A percentile compares a stretch with the other conserved stretches of the same genome.
Evolutionary conservation across 2,329 filamentous ascomycete genomes (phyloP).

Genomic region (Lojkania enalia): DNA sequence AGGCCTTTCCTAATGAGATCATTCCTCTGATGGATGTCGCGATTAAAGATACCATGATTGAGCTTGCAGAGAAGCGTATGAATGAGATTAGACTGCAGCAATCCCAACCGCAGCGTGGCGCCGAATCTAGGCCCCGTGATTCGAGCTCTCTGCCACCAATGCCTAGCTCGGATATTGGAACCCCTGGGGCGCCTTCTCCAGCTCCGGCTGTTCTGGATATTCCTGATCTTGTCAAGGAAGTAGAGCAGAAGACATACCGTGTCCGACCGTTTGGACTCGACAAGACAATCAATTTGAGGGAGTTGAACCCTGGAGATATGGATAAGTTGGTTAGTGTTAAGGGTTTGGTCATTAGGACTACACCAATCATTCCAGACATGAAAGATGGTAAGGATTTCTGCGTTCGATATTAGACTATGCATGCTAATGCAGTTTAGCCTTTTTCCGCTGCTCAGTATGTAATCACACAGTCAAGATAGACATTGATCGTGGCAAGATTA

Average conservation of each 20-base stretch:
- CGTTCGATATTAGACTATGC: not conserved
- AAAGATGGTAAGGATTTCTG: slow-evolving; percentile 66
- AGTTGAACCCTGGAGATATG: slow-evolving; percentile 94
- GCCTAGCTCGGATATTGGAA: slow-evolving; percentile 76
- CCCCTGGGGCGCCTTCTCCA: slow-evolving; percentile 38
- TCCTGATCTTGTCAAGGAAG: slow-evolving; percentile 74
- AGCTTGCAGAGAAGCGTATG: slow-evolving; percentile 81
- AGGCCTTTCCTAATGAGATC: slow-evolving; percentile 93
- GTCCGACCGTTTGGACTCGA: slow-evolving; percentile 90
- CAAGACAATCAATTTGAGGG: slow-evolving; percentile 84
- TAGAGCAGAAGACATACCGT: slow-evolving; percentile 78
- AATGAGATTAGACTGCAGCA: slow-evolving; percentile 62
- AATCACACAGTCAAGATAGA: slow-evolving; percentile 88
- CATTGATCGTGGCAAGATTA: slow-evolving; percentile 93
- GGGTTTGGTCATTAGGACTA: slow-evolving; percentile 92
- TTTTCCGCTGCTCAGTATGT: slow-evolving; percentile 94
- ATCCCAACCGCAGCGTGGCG: slow-evolving; percentile 60
- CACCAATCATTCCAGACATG: slow-evolving; percentile 98
- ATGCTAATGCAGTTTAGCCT: slow-evolving; percentile 59
- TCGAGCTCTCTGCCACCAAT: slow-evolving; percentile 75
- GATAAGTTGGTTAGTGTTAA: slow-evolving; percentile 95
- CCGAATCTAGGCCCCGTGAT: slow-evolving; percentile 47
- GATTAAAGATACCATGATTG: slow-evolving; percentile 90
- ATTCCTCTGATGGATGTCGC: slow-evolving; percentile 95
- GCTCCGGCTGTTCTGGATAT: slow-evolving; percentile 53